These are phyloP conservation scores for Circinella minor DNA, from an alignment of 371 early-diverging fungal species.

Conservation along the genomic window DNA sequence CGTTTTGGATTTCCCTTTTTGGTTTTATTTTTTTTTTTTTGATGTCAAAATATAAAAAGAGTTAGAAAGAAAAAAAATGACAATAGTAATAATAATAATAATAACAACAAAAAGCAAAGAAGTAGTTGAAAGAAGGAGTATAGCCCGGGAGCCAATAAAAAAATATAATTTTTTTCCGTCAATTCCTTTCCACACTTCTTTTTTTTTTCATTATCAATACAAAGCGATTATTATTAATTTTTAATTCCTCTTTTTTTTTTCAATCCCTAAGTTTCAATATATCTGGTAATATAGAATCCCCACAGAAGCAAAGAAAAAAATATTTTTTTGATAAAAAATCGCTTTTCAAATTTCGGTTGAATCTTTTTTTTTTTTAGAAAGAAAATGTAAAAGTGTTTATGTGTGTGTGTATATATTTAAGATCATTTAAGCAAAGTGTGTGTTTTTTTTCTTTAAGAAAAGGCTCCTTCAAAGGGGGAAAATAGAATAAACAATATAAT, in stretches of 20 bases:
- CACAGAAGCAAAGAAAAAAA: not conserved
- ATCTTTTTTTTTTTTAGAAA: constrained; percentile 7
- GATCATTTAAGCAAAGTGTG: constrained; percentile 6
- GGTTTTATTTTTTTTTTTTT: not conserved
- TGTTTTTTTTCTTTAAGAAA: not conserved
- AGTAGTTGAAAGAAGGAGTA: constrained; percentile 16
- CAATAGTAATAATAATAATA: constrained; percentile 10
- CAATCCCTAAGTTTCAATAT: constrained; percentile 5
- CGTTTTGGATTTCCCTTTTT: constrained; percentile 52
- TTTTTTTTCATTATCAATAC: not conserved
- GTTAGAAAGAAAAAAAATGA: constrained; percentile 19
- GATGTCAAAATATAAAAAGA: constrained; percentile 8
- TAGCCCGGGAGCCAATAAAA: constrained; percentile 10
- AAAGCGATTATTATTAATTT: not conserved
- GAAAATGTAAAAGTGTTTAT: not conserved
- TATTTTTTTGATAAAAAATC: not conserved
- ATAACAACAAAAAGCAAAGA: constrained; percentile 13
- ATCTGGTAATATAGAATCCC: not conserved
- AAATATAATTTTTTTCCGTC: constrained; percentile 22
- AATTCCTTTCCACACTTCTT: constrained; percentile 27
- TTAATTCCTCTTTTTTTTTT: not conserved
- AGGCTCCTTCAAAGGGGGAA: constrained; percentile 14
- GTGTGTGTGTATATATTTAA: not conserved
- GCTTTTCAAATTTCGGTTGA: not conserved
- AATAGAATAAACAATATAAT: constrained; percentile 9